Percentiles rank a stretch among this genome's conserved stretches.
Conservation (phyloP, 768 basidiomycete genomes). For the Leccinum incarnatum region DNA sequence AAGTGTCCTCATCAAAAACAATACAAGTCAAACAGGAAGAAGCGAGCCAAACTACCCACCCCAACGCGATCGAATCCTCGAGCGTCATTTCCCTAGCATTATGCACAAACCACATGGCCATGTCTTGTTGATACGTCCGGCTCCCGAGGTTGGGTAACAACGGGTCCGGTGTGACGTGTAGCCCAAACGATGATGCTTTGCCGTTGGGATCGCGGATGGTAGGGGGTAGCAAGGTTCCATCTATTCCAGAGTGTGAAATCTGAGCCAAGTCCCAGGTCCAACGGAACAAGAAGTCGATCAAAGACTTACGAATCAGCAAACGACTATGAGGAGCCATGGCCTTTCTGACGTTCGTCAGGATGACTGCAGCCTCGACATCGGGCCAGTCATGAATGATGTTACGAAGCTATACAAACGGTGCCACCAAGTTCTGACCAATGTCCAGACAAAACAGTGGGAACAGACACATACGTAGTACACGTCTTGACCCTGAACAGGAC, state of each 20-base stretch:
- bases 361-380: slow-evolving; percentile 29
- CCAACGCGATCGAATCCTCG: background rate
- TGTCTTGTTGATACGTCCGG: slow-evolving; percentile 41
- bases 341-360: slow-evolving; percentile 29
- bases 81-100: slow-evolving; percentile 45
- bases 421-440: background rate
- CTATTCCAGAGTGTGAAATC: background rate
- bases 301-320: slow-evolving; percentile 33
- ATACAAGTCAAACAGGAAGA: background rate
- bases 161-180: slow-evolving; percentile 39
- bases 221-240: slow-evolving; percentile 18
- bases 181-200: background rate
- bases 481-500: background rate
- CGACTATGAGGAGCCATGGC: slow-evolving; percentile 31
- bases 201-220: slow-evolving; percentile 7
- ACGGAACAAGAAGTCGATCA: background rate
- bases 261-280: background rate
- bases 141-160: slow-evolving; percentile 48
- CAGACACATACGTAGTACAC: background rate
- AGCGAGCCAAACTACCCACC: background rate
- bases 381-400: slow-evolving; percentile 38
- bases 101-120: slow-evolving; percentile 43
- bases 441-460: background rate
- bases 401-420: slow-evolving; percentile 14
- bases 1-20: background rate